Conservation (phyloP, 2,329 filamentous ascomycete genomes). For the Alternaria alternata region DNA sequence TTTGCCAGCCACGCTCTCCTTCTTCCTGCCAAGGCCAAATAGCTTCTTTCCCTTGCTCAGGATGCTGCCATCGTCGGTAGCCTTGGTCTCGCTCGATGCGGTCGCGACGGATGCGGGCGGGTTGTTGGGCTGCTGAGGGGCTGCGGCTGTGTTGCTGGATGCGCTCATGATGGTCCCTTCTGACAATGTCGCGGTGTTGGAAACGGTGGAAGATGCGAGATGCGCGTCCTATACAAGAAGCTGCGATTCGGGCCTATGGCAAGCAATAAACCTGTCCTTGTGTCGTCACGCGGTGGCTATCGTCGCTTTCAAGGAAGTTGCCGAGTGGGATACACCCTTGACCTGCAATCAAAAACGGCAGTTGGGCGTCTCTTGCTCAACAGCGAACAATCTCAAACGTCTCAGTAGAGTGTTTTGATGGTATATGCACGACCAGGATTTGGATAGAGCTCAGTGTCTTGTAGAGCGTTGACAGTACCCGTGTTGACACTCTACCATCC, state of each 20-base stretch:
- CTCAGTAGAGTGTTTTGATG: background rate
- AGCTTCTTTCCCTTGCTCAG: constrained; percentile 49
- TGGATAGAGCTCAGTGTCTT: background rate
- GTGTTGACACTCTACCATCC: constrained; percentile 6
- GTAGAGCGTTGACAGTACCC: constrained; percentile 1
- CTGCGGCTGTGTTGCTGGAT: constrained; percentile 11
- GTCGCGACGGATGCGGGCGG: constrained; percentile 27
- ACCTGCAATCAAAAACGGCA: constrained; percentile 1
- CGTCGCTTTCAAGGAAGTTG: constrained; percentile 17
- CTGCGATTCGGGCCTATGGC: constrained; percentile 19
- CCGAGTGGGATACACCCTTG: constrained; percentile 25
- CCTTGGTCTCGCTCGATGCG: constrained; percentile 29
- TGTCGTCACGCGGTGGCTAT: constrained; percentile 21
- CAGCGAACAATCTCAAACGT: background rate
- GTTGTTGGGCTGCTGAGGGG: constrained; percentile 19
- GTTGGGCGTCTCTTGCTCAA: background rate
- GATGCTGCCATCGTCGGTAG: constrained; percentile 36
- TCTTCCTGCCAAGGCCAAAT: constrained; percentile 48
- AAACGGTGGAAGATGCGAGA: background rate
- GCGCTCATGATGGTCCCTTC: constrained; percentile 17
- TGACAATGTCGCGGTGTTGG: background rate
- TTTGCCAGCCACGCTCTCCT: constrained; percentile 30
- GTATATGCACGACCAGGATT: background rate
- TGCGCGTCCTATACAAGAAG: constrained; percentile 3
- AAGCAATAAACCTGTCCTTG: constrained; percentile 5